Base-by-base conservation (phyloP, 208 protist species). In the Crithidia sp. region DNA sequence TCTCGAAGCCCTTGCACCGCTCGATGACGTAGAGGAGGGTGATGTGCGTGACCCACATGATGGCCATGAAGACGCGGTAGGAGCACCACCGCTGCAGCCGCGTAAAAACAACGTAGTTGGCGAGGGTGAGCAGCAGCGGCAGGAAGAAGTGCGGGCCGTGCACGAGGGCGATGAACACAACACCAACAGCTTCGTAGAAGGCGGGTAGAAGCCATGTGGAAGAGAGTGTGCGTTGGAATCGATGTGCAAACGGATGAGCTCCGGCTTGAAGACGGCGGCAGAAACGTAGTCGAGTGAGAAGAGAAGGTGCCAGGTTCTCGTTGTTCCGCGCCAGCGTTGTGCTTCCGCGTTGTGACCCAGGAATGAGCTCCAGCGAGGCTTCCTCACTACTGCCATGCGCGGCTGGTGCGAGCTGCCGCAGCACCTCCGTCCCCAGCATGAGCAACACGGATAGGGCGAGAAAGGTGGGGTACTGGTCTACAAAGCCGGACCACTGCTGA, bases 11-110 rank as follows among this genome's bases (percentile, higher is more conserved):
- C 0, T 74, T 58, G 37, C 65, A 62, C 37, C 67, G 44, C 59
- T 74, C 71, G 65, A 66, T 76, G 43, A 76, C 14, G 76, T 85
- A 84, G 44, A 89, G 68, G 17, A 87, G 16, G 10, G 17, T 44
- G 56, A 88, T 62, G 70, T 90, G 79, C 40, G 43, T 50, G 53
- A 19, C 14, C 85, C 87, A 92, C 87, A 89, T 87, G 64, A 82
- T 57, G 17, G 64, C 19, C 81, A 86, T 83, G 73, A 84, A 87
- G 19, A 81, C 17, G 62, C 74, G 65, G 72, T 82, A 82, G 19
- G 79, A 56, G 74, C 78, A 88, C 82, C 44, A 69, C 28, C 74
- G 67, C 59, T 71, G 81, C 80, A 88, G 82, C 76, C 64, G 39
- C n/a, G 62, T 19, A 58, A 86, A 71, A 61, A 81, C 49, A 41